Conservation (phyloP, 202 grass and related monocot species). For the Eragrostis tef region DNA sequence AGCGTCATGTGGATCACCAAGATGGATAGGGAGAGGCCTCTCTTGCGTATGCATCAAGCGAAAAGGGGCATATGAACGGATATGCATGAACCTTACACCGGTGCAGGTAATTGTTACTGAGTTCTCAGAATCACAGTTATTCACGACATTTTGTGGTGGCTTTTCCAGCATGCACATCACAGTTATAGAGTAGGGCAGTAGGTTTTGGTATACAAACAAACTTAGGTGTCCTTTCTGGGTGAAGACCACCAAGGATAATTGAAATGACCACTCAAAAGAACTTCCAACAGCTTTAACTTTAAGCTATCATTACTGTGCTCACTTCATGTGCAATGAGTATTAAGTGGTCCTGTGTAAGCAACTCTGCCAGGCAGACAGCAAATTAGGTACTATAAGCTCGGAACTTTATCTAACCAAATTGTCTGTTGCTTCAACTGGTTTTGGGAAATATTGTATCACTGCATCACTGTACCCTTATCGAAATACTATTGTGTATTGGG, state of each 20-base stretch:
- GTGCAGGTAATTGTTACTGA: conserved; percentile 52
- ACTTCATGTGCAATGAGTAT: conserved; percentile 9
- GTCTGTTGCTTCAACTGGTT: not conserved
- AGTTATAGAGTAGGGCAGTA: conserved; percentile 6
- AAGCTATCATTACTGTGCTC: conserved; percentile 8
- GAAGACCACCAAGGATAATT: not conserved
- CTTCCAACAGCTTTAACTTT: conserved; percentile 8
- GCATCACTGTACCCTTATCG: not conserved
- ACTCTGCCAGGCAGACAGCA: conserved; percentile 12
- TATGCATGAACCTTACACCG: conserved; percentile 90
- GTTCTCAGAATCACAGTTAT: not conserved
- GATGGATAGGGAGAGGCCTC: conserved; percentile 93
- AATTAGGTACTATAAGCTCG: conserved; percentile 13
- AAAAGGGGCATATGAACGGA: conserved; percentile 79
- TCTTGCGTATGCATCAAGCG: conserved; percentile 93
- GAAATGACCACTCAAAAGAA: conserved; percentile 24
- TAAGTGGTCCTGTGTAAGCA: not conserved
- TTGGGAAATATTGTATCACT: not conserved
- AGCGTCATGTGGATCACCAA: conserved; percentile 84
- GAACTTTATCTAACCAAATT: not conserved
- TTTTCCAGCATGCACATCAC: not conserved
- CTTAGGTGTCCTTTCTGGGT: conserved; percentile 6
- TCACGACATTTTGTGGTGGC: not conserved
- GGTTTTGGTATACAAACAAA: not conserved
- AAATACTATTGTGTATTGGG: not conserved